phyloP scores from a whole-genome alignment of 805 yeast species.

The Candida wancherniae region DNA sequence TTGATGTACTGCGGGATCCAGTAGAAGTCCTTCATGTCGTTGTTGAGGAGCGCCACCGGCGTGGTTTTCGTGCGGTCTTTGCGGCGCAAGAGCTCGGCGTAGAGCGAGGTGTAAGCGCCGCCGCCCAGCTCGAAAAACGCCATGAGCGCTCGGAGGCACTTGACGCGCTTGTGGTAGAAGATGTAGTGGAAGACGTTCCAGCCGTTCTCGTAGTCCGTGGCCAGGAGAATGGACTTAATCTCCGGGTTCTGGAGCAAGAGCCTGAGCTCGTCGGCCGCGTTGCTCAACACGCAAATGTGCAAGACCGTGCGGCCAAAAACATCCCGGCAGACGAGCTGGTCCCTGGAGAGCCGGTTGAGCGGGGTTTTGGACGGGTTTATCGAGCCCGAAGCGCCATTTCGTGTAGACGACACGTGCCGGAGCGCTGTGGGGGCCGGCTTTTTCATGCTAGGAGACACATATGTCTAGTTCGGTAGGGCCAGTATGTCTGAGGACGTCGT shows the following conservation, averaged over 20 bases:
- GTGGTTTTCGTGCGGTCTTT: conserved; percentile 70
- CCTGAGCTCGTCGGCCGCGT: conserved; percentile 43
- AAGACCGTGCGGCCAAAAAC: conserved; percentile 64
- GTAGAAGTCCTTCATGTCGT: conserved; percentile 40
- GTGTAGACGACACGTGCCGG: too few species aligned
- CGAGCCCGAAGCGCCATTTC: too few species aligned
- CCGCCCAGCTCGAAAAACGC: conserved; percentile 15
- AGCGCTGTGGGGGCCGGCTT: too few species aligned
- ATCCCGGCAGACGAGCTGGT: conserved; percentile 50
- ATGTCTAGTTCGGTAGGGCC: too few species aligned
- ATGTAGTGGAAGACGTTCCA: conserved; percentile 80
- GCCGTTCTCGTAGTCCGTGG: conserved; percentile 67
- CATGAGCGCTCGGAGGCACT: conserved; percentile 43
- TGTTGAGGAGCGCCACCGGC: conserved; percentile 63
- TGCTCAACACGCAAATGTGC: conserved; percentile 51
- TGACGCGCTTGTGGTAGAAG: conserved; percentile 50
- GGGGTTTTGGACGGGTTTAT: too few species aligned
- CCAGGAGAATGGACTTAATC: conserved; percentile 35
- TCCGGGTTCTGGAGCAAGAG: conserved; percentile 46
- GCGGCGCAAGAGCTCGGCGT: conserved; percentile 40
- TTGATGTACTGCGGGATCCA: conserved; percentile 42
- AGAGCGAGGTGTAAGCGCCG: conserved; percentile 17
- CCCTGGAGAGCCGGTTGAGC: neutral
- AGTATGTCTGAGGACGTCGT: too few species aligned
- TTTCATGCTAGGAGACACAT: too few species aligned